phyloP scores from a whole-genome alignment of 306 rosid species.

The Medicago lupulina region DNA sequence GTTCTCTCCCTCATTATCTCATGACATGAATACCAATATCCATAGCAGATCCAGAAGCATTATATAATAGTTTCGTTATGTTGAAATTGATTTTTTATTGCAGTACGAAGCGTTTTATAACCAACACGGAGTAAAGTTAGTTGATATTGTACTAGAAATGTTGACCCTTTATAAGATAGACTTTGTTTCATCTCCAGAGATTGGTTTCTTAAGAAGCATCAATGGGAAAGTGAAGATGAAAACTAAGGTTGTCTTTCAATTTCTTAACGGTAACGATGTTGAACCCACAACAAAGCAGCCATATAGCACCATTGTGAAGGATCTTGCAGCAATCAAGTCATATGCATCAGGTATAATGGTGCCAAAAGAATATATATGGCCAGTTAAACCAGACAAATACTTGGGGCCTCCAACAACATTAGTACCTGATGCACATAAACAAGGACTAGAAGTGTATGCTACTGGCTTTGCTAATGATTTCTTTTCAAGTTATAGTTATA shows the following conservation, averaged over 20 bases:
- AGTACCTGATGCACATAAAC: constrained; percentile 78
- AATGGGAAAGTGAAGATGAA: constrained; percentile 46
- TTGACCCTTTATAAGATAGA: constrained; percentile 32
- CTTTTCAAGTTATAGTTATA: constrained; percentile 59
- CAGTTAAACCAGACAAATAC: constrained; percentile 54
- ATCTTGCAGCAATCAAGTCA: constrained; percentile 60
- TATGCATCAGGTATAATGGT: constrained; percentile 80
- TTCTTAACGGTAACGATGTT: constrained; percentile 48
- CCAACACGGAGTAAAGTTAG: constrained; percentile 45
- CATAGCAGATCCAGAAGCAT: neutral
- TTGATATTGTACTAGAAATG: constrained; percentile 46
- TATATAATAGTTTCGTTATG: neutral
- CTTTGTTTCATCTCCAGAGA: constrained; percentile 75
- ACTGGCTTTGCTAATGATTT: constrained; percentile 81
- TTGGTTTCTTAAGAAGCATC: constrained; percentile 68
- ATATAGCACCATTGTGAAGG: constrained; percentile 56
- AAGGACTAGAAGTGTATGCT: constrained; percentile 84
- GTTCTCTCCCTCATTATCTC: constrained; percentile 37
- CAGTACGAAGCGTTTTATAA: constrained; percentile 72
- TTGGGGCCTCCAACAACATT: constrained; percentile 64
- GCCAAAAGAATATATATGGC: constrained; percentile 79
- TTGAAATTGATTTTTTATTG: constrained; percentile 25
- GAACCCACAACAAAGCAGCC: constrained; percentile 68
- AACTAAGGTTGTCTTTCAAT: constrained; percentile 66
- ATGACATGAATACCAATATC: neutral